Evolutionary conservation across 2,329 filamentous ascomycete species (phyloP).

Genomic region (Fusarium vanettenii): DNA sequence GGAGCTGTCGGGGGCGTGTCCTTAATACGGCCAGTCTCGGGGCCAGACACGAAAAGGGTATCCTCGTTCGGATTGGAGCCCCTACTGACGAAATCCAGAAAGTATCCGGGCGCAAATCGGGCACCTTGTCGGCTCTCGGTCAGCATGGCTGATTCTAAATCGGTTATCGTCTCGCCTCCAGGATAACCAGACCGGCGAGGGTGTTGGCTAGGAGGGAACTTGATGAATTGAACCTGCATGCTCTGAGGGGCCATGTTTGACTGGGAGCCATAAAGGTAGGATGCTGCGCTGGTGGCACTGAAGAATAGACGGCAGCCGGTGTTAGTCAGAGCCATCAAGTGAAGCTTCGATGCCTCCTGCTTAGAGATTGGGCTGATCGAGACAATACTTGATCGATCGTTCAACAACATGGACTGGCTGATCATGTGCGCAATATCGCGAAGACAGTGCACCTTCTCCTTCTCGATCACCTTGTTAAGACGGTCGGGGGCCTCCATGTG

Average conservation of each 20-base stretch:
- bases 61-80: slow-evolving; percentile 71
- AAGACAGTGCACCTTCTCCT: slow-evolving; percentile 69
- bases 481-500: slow-evolving; percentile 78
- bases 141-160: slow-evolving; percentile 62
- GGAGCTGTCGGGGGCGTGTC: slow-evolving; percentile 63
- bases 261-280: slow-evolving; percentile 70
- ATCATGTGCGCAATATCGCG: slow-evolving; percentile 89
- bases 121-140: slow-evolving; percentile 63
- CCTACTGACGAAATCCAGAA: slow-evolving; percentile 83
- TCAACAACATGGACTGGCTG: slow-evolving; percentile 76
- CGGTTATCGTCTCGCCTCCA: slow-evolving; percentile 55
- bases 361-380: slow-evolving; percentile 87
- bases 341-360: slow-evolving; percentile 82
- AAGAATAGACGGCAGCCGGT: slow-evolving; percentile 93
- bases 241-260: slow-evolving; percentile 81
- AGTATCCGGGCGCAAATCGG: slow-evolving; percentile 88
- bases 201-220: slow-evolving; percentile 77
- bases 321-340: slow-evolving; percentile 89
- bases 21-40: slow-evolving; percentile 89
- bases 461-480: slow-evolving; percentile 73
- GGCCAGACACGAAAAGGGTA: slow-evolving; percentile 83
- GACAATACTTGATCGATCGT: slow-evolving; percentile 77
- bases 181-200: slow-evolving; percentile 46
- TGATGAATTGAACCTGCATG: slow-evolving; percentile 98
- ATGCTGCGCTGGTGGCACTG: slow-evolving; percentile 85